Base-by-base conservation (phyloP, 1,139 yeast species). In the Blastobotrys arbuscula region DNA sequence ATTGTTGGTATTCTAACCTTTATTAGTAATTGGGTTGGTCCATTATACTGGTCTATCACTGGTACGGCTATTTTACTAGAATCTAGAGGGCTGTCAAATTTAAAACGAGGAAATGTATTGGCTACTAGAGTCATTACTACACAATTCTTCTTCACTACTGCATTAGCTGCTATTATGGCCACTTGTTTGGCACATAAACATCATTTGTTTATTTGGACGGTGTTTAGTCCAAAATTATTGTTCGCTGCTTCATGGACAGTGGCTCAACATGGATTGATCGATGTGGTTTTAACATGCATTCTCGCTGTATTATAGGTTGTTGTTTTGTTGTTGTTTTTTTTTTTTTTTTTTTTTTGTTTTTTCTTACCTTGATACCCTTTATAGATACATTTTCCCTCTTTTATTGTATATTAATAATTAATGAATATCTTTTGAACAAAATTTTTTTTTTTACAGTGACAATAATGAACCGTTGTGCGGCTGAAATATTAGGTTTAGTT, bases 191-290 rank as follows among this genome's bases (percentile, higher is more conserved):
- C 78, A 24, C 73, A 90, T 55, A 75, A 96, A 57, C 86, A 82
- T 61, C 98, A 92, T 63, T 72, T 92, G 50, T 92, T 92, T 63
- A 84, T 94, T 15, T 94, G 98, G 97, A 88, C 97, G 1, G 98
- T 94, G 3, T 92, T 92, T 68, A 86, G 96, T 45, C 99, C 98
- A 0, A 92, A 89, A 60, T 67, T 92, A 16, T 75, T 95, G 33
- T 92, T 83, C 63, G 83, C 84, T 55, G 79, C 81, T 1, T 82
- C 82, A 2, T 94, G 98, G 98, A 57, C 66, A 6, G 50, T 66
- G 1, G 37, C 62, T n/a, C 65, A 63, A 45, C 63, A 63, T 45
- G 55, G 55, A 9, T 33, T 57, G 8, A 47, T 62, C 3, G 67
- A 64, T 39, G 57, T 46, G 8, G 20, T 45, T 21, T 33, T 45